Conservation (phyloP, 495 filamentous ascomycete genomes). For the Parmelia sp. region DNA sequence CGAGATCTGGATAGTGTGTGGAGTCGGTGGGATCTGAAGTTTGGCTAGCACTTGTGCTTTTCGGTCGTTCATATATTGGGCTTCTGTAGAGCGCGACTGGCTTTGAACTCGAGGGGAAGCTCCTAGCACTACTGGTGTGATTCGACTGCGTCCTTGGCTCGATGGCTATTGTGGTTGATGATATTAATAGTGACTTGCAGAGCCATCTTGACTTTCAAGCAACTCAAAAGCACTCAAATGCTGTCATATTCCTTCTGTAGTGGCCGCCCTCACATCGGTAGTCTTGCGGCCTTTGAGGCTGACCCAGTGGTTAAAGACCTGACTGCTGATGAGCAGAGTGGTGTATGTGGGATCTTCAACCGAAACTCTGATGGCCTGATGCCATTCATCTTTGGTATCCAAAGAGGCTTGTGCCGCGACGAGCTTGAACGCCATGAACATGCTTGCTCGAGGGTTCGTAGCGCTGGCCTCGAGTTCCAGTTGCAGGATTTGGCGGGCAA, state of each 20-base stretch:
- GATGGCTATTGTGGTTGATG: too few relatives aligned
- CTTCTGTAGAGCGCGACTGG: too few relatives aligned
- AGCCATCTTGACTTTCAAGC: not conserved
- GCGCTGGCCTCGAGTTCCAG: conserved; percentile 1
- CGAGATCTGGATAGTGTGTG: not conserved
- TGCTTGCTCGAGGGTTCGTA: conserved; percentile 13
- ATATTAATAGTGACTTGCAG: too few relatives aligned
- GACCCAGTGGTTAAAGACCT: not conserved
- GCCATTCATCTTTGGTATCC: conserved; percentile 14
- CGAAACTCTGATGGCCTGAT: not conserved
- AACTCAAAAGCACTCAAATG: too few relatives aligned
- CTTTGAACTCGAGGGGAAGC: too few relatives aligned
- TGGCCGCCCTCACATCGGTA: not conserved
- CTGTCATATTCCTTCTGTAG: not conserved
- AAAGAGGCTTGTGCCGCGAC: conserved; percentile 3
- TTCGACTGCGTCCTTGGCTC: too few relatives aligned
- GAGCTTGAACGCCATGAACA: conserved; percentile 18
- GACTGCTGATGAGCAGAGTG: not conserved
- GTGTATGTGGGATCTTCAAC: not conserved
- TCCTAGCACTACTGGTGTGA: too few relatives aligned
- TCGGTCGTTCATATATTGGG: too few relatives aligned
- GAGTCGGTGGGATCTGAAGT: too few relatives aligned
- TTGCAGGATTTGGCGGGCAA: conserved; percentile 9
- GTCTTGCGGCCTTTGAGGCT: not conserved
- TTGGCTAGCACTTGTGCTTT: too few relatives aligned